Evolutionary conservation across 768 basidiomycete species (phyloP), one percentile per base, ranked within the genome.

Genomic region (Naganishia kalamii): DNA sequence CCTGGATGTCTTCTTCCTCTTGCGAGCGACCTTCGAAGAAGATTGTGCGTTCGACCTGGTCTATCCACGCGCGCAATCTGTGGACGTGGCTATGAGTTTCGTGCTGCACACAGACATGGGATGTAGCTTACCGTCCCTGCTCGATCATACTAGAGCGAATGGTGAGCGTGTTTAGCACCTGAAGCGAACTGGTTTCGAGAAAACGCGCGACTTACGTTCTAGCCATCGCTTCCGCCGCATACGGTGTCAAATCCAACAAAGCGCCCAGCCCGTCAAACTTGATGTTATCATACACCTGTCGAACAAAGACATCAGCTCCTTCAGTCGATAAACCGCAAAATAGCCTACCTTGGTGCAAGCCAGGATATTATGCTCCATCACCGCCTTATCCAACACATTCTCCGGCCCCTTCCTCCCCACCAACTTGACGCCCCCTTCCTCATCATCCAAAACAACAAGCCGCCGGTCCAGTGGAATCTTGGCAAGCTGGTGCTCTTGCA

Each of bases 311-410:
- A 10, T 25, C 19, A 21, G 30, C n/a, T 54, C 27, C 30, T 27
- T 19, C 21, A 30, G n/a, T 19, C 29, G 25, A 11, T 21, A 6
- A 6, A 59, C 10, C 35, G 3, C 5, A 27, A 21, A 25, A 29
- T 6, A 21, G 67, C 73, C 44, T 51, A 77, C 92, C 72, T 92
- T 90, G 3, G 92, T 94, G 77, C 92, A 92, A 4, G 93, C 92
- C 67, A 97, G 85, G 11, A 99, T 83, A 77, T 99, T 99, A 80
- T 99, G 96, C 76, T 99, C 96, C 88, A 98, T 90, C 49, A 99
- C 92, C 6, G 96, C 96, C 49, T 93, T 85, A 77, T 98, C 96
- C 46, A 99, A 83, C 21, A 99, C 93, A 11, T 93, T 98, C 6
- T 90, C 87, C 3, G 96, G 94, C 1, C 92, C 94, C 44, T 88